Evolutionary conservation across 208 protist species (phyloP), one percentile per base, ranked within the genome.

Genomic region (Strigomonas culicis): DNA sequence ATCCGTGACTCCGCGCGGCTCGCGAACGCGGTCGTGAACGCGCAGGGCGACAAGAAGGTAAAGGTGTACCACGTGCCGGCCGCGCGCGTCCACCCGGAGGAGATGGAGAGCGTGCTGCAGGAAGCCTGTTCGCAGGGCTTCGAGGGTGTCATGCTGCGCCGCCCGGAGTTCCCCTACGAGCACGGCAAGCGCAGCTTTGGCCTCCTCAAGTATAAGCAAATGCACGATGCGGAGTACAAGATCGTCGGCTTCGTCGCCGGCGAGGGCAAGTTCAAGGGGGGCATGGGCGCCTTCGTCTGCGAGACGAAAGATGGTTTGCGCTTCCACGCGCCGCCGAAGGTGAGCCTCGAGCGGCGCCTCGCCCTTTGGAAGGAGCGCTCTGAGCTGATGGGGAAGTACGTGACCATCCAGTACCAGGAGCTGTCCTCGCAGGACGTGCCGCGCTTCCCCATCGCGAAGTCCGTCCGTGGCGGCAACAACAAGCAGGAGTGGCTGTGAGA

Each of bases 181-280:
- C 84, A 92, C 75, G 91, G 91, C 27, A 91, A 91, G 73, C 87
- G 91, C 56, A 93, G 86, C 70, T 92, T 90, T 68, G 88, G 84
- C 15, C 74, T 96, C 15, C 75, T 96, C 49, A 96, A 96, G 81
- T 94, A 93, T 72, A 94, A 94, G 61, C 77, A 82, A 27, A 96
- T 96, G 91, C 85, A 93, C 65, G 91, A 96, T 56, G 85, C 85
- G 47, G 88, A 96, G 78, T 96, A 90, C 72, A 81, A 87, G 57
- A 88, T 96, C 51, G 84, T 93, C 39, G 88, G 79, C 44, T 88
- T 92, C 57, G 36, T 92, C 1, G 84, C 85, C 4, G 91, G 91
- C 0, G 70, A 94, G 58, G 91, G 91, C 15, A 93, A 92, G 68
- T 93, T 94, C 56, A 84, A 92, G 56, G 80, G 75, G n/a, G 79